Evolutionary conservation across 139 green algal genomes (phyloP).

Genomic region (Closterium sp.): DNA sequence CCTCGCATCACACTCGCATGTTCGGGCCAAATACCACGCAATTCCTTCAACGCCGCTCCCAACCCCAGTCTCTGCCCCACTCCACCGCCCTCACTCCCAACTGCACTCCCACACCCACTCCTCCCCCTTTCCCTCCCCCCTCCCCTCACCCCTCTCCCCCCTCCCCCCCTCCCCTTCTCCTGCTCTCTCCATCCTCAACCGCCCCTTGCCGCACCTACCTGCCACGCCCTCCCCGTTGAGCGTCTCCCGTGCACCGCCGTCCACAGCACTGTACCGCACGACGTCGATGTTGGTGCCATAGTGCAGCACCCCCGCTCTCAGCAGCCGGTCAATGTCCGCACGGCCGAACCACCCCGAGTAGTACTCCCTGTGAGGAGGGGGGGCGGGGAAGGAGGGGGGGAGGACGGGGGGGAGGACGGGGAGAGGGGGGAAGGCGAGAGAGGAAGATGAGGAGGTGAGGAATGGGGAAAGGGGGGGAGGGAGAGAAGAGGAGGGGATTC

Average conservation of each 20-base stretch:
- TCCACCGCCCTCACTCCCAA: too few species aligned
- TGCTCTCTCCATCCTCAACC: neutral
- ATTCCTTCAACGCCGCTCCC: too few species aligned
- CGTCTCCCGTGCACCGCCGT: conserved; percentile 46
- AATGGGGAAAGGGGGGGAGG: neutral
- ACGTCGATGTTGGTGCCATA: conserved; percentile 73
- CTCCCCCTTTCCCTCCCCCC: neutral
- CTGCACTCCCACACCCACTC: too few species aligned
- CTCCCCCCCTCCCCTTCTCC: neutral
- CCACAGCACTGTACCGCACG: conserved; percentile 46
- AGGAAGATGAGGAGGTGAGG: too few species aligned
- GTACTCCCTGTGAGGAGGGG: conserved; percentile 21
- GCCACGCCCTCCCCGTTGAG: conserved; percentile 63
- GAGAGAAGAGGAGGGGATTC: neutral
- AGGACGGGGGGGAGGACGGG: neutral
- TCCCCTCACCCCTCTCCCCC: neutral
- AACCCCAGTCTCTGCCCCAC: too few species aligned
- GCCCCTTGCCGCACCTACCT: neutral
- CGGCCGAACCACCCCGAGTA: conserved; percentile 50
- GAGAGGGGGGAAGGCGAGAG: neutral
- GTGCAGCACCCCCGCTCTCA: conserved; percentile 50
- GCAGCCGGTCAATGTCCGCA: conserved; percentile 57
- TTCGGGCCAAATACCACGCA: too few species aligned
- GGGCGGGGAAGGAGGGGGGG: conserved; percentile 18
- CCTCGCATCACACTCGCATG: too few species aligned